These are phyloP conservation scores for Colletotrichum sansevieriae DNA, from an alignment of 2,329 filamentous ascomycete species.

Conservation along the genomic window DNA sequence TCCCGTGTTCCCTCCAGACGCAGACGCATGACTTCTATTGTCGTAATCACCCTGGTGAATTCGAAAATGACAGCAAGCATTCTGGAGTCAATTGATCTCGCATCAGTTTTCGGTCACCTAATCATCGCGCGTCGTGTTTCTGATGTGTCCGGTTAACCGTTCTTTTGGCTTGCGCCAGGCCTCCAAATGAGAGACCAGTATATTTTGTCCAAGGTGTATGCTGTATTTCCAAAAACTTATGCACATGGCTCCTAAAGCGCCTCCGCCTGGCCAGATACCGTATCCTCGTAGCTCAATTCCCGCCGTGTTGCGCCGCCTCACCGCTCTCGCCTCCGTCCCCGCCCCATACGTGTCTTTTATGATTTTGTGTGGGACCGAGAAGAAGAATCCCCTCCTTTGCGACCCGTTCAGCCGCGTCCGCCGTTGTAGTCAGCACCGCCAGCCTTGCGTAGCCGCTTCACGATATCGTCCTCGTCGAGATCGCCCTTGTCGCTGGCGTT, in stretches of 20 bases:
- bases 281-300: slow-evolving; percentile 36
- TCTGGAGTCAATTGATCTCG: accelerated
- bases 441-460: slow-evolving; percentile 71
- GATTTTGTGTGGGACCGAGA: neutral
- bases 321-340: neutral
- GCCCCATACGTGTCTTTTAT: neutral
- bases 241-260: slow-evolving; percentile 36
- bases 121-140: neutral
- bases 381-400: neutral
- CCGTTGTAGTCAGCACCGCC: slow-evolving; percentile 81
- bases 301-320: slow-evolving; percentile 8
- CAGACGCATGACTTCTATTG: neutral
- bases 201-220: slow-evolving; percentile 38
- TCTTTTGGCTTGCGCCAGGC: slow-evolving; percentile 32
- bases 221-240: slow-evolving; percentile 35
- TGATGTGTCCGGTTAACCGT: slow-evolving; percentile 15
- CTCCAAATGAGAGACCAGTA: slow-evolving; percentile 14
- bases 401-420: slow-evolving; percentile 63
- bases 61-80: accelerated
- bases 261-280: slow-evolving; percentile 39
- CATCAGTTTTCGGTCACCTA: neutral
- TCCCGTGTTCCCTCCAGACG: neutral
- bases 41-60: neutral
- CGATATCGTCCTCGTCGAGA: slow-evolving; percentile 72
- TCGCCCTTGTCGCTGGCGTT: slow-evolving; percentile 72